Base-by-base conservation (phyloP, 768 basidiomycete genomes). In the Pisolithus orientalis region DNA sequence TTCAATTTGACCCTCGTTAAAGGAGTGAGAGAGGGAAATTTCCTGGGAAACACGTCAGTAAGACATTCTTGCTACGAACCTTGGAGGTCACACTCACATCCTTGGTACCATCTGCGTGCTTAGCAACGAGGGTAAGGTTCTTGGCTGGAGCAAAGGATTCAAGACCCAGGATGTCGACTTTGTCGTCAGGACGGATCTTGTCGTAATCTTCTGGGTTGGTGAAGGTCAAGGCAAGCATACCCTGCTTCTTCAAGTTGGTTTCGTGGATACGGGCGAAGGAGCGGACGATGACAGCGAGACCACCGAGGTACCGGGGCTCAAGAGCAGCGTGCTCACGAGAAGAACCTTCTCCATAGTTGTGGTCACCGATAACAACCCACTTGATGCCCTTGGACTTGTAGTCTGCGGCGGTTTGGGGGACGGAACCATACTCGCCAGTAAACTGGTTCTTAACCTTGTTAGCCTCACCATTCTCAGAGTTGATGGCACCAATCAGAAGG, bases 211-310 rank as follows among this genome's bases (percentile, higher is more conserved):
- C 91, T 14, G 89, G 80, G 73, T 97, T 82, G 55, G 72, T 88
- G 67, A 98, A 96, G 55, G 93, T 96, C 60, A 98, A 77, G 2
- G 94, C 94, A 56, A 97, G 90, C 91, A 95, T 94, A 62, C 94
- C 94, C 76, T 97, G 94, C 83, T 97, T 97, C 87, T 98, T 98
- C 83, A 94, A 75, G 79, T 94, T 94, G 66, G 92, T 92, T 76
- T 90, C 94, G 73, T 95, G 94, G 73, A 97, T 97, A 72, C 94
- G 92, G 49, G 94, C 94, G 71, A 97, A 98, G 32, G 90, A 94
- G 69, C 93, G 84, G 67, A 87, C 88, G 71, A 99, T 94, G 76
- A 97, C 90, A 28, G 95, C 95, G 52, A 93, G 79, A 57, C 94
- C 95, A 55, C 93, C 94, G 54, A 96, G 87, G 82, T 82, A 96